Conservation (phyloP, 345 rosid genomes). For the Punica granatum region DNA sequence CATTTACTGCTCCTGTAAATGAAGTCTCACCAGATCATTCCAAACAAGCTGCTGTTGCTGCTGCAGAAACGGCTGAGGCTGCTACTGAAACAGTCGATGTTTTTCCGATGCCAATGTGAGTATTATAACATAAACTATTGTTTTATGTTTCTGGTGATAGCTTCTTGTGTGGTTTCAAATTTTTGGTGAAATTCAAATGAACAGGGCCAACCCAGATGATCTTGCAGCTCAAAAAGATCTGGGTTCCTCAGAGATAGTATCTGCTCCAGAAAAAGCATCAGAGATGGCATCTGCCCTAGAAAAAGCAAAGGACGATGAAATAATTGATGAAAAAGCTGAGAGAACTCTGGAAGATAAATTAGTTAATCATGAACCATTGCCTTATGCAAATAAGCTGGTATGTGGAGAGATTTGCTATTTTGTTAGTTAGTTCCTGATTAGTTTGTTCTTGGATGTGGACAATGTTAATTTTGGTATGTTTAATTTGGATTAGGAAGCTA, state of each 20-base stretch:
- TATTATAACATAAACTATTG: conserved; percentile 11
- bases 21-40: conserved; percentile 26
- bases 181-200: conserved; percentile 2
- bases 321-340: conserved; percentile 32
- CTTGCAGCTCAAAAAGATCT: conserved; percentile 20
- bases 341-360: conserved; percentile 47
- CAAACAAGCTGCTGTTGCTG: conserved; percentile 21
- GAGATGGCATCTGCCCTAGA: conserved; percentile 13
- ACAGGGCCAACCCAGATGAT: conserved; percentile 25
- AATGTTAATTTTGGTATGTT: conserved; percentile 9
- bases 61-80: conserved; percentile 33
- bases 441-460: conserved; percentile 14
- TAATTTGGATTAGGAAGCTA: conserved; percentile 51
- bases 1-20: conserved; percentile 23
- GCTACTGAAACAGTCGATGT: conserved; percentile 24
- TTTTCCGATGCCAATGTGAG: conserved; percentile 38
- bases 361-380: conserved; percentile 40
- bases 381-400: conserved; percentile 68
- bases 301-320: conserved; percentile 38
- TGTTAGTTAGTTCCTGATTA: not conserved
- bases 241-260: conserved; percentile 19
- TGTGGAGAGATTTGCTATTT: conserved; percentile 5
- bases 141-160: conserved; percentile 6
- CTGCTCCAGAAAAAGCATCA: conserved; percentile 18
- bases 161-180: conserved; percentile 8